Evolutionary conservation across 257 asterid species (phyloP).

Genomic region (Forsythia suspensa): DNA sequence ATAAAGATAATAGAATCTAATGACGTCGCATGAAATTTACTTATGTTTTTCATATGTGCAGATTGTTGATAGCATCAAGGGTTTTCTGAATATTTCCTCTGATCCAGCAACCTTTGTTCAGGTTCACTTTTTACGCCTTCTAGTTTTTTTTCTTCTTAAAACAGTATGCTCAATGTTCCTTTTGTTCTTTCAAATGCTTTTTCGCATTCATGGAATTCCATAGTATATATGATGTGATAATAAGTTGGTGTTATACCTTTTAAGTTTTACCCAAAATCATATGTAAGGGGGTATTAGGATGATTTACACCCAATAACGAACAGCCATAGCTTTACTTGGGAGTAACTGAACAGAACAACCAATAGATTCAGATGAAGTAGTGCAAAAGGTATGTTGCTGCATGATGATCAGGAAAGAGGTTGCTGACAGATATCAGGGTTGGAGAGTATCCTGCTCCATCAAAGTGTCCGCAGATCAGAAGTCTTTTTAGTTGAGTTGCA

Average conservation of each 20-base stretch:
- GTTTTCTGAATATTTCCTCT: slow-evolving; percentile 57
- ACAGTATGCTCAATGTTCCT: not conserved
- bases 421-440: not conserved
- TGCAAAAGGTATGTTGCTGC: not conserved
- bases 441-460: not conserved
- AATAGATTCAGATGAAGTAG: not conserved
- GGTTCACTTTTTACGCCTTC: slow-evolving; percentile 39
- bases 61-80: slow-evolving; percentile 70
- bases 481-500: not conserved
- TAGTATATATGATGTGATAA: not conserved
- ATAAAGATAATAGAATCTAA: not conserved
- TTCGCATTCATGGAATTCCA: slow-evolving; percentile 6
- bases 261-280: not conserved
- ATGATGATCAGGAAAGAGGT: not conserved
- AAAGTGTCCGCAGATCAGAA: not conserved
- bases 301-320: not conserved
- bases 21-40: not conserved
- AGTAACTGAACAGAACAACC: not conserved
- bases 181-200: not conserved
- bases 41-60: slow-evolving; percentile 34
- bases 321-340: not conserved
- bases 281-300: not conserved
- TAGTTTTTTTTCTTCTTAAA: not conserved
- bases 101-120: slow-evolving; percentile 82
- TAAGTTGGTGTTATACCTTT: not conserved